Evolutionary conservation across 257 asterid genomes (phyloP).

Genomic region (Jaltomata sinuosa): DNA sequence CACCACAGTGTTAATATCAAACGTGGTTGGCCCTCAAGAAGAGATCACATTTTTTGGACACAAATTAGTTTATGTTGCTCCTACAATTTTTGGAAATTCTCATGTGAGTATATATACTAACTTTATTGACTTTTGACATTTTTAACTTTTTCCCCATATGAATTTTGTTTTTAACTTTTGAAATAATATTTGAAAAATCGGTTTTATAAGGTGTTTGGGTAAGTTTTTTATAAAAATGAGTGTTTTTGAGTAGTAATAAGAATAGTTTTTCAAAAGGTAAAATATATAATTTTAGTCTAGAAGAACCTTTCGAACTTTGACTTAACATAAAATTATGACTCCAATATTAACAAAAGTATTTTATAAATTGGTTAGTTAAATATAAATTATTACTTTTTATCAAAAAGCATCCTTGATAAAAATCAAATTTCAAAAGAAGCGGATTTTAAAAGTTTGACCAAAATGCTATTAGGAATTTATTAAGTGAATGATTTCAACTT

Average conservation of each 20-base stretch:
- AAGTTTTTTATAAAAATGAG: neutral
- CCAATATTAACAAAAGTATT: too few relatives aligned
- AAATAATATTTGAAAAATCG: neutral
- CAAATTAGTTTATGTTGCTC: conserved; percentile 27
- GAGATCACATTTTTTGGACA: conserved; percentile 34
- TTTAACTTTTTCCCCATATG: neutral
- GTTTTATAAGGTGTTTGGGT: neutral
- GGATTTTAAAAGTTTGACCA: neutral
- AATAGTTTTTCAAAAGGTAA: neutral
- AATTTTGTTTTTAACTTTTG: neutral
- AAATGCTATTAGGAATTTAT: too few relatives aligned
- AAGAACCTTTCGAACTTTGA: too few relatives aligned
- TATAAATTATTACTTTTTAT: too few relatives aligned
- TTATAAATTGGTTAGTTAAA: too few relatives aligned
- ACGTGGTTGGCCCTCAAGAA: conserved; percentile 36
- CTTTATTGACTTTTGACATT: neutral
- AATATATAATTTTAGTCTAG: neutral
- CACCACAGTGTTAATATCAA: conserved; percentile 19
- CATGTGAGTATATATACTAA: conserved; percentile 19
- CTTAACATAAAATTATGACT: too few relatives aligned
- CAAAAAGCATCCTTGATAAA: too few relatives aligned
- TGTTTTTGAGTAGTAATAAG: neutral
- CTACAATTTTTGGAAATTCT: conserved; percentile 27
- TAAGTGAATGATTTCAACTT: too few relatives aligned
- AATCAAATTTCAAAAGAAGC: too few relatives aligned